Evolutionary conservation across 148 eudicot genomes (phyloP).

Genomic region (Spergularia bocconei): DNA sequence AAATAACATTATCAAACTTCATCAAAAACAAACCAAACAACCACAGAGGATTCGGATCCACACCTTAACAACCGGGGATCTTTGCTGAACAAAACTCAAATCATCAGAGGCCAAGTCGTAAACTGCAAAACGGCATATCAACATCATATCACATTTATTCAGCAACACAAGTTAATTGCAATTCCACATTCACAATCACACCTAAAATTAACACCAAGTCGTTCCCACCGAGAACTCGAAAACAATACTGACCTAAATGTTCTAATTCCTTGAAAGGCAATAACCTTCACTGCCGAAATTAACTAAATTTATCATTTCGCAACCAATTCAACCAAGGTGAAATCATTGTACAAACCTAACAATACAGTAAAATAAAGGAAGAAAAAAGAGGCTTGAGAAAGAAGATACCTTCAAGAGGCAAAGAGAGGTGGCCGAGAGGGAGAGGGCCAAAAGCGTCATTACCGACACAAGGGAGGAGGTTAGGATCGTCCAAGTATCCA

Average conservation of each 20-base stretch:
- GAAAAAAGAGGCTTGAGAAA: no score
- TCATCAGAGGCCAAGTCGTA: constrained; percentile 50
- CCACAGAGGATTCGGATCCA: neutral
- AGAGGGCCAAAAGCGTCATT: constrained; percentile 78
- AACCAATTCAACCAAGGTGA: no score
- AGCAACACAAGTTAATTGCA: neutral
- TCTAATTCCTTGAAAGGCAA: no score
- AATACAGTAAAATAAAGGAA: no score
- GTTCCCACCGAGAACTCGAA: neutral
- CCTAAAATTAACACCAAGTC: neutral
- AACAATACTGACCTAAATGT: neutral
- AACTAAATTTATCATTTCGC: no score
- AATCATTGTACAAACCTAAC: no score
- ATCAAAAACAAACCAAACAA: neutral
- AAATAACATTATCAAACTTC: neutral
- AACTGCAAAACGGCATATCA: constrained; percentile 46
- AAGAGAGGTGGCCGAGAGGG: constrained; percentile 65
- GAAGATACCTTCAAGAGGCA: constrained; percentile 81
- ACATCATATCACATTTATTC: neutral
- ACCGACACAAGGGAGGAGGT: constrained; percentile 86
- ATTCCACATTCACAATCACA: neutral
- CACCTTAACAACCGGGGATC: constrained; percentile 92
- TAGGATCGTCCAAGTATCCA: constrained; percentile 80
- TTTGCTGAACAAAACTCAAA: constrained; percentile 72
- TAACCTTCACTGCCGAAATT: no score